phyloP scores from a whole-genome alignment of 2,329 filamentous ascomycete species.

The Fusarium sterilihyphosum region DNA sequence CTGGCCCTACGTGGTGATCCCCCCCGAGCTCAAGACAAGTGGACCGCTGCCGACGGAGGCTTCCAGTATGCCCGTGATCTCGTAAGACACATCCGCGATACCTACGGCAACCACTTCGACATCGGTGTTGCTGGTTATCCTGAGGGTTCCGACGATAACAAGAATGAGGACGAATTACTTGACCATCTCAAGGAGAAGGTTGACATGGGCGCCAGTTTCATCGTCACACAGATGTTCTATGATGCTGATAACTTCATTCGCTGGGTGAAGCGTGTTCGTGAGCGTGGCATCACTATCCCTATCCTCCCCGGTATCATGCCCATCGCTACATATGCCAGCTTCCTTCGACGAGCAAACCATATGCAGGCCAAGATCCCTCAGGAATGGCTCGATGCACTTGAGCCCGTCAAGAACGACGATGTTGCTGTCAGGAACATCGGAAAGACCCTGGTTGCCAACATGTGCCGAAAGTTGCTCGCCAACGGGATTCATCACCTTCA shows the following conservation, averaged over 20 bases:
- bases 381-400: conserved; percentile 81
- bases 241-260: conserved; percentile 93
- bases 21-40: conserved; percentile 91
- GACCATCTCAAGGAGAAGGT: conserved; percentile 97
- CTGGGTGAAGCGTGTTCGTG: conserved; percentile 89
- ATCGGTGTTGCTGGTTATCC: conserved; percentile 98
- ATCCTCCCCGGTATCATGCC: conserved; percentile 88
- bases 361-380: conserved; percentile 87
- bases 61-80: conserved; percentile 95
- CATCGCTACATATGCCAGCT: conserved; percentile 94
- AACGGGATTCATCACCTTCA: conserved; percentile 89
- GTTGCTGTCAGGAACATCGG: conserved; percentile 90
- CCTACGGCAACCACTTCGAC: conserved; percentile 82
- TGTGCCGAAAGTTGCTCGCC: conserved; percentile 87
- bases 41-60: conserved; percentile 85
- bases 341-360: conserved; percentile 89
- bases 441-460: conserved; percentile 84
- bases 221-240: conserved; percentile 99
- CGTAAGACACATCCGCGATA: conserved; percentile 81
- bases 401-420: conserved; percentile 97
- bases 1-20: conserved; percentile 93
- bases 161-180: conserved; percentile 84
- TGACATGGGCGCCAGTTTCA: conserved; percentile 90
- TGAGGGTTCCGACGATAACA: conserved; percentile 93
- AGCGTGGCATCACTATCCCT: conserved; percentile 82